Percentiles rank a stretch among this genome's conserved stretches.
phyloP scores from a whole-genome alignment of 257 asterid genomes.

The Fraxinus anomala region DNA sequence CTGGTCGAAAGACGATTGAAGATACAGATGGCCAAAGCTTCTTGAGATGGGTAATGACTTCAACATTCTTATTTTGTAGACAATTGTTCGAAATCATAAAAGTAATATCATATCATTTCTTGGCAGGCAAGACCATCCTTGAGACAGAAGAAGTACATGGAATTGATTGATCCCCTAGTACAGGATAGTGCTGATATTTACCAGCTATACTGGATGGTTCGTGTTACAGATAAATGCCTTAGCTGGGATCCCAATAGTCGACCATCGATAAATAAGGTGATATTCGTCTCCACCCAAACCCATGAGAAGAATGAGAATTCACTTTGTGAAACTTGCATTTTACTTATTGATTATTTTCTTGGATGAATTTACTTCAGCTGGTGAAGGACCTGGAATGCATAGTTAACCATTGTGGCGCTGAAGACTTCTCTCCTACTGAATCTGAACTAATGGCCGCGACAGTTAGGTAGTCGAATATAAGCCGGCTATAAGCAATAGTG shows the following conservation, averaged over 20 bases:
- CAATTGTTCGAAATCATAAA: background rate
- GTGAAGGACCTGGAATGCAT: slow-evolving; percentile 39
- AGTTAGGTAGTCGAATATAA: background rate
- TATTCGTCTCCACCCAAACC: background rate
- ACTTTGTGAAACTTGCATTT: too few species aligned
- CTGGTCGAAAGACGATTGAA: slow-evolving; percentile 53
- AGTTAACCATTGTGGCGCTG: slow-evolving; percentile 30
- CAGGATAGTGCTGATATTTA: slow-evolving; percentile 49
- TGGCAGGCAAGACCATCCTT: slow-evolving; percentile 60
- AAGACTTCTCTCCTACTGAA: slow-evolving; percentile 54
- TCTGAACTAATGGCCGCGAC: slow-evolving; percentile 29
- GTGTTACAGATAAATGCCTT: slow-evolving; percentile 50
- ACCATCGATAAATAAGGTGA: slow-evolving; percentile 54
- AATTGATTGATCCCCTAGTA: slow-evolving; percentile 49
- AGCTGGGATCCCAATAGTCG: slow-evolving; percentile 54
- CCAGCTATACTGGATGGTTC: slow-evolving; percentile 58
- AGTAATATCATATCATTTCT: background rate
- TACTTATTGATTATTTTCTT: background rate
- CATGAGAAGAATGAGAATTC: background rate
- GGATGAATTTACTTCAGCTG: slow-evolving; percentile 36
- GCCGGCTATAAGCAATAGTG: background rate
- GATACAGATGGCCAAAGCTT: slow-evolving; percentile 61
- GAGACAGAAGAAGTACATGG: slow-evolving; percentile 44
- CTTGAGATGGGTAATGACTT: slow-evolving; percentile 54
- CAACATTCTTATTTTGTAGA: background rate